A percentile compares a stretch with the other conserved stretches of the same genome.
Evolutionary conservation across 805 yeast species (phyloP).

Genomic region (Pichia heedii): DNA sequence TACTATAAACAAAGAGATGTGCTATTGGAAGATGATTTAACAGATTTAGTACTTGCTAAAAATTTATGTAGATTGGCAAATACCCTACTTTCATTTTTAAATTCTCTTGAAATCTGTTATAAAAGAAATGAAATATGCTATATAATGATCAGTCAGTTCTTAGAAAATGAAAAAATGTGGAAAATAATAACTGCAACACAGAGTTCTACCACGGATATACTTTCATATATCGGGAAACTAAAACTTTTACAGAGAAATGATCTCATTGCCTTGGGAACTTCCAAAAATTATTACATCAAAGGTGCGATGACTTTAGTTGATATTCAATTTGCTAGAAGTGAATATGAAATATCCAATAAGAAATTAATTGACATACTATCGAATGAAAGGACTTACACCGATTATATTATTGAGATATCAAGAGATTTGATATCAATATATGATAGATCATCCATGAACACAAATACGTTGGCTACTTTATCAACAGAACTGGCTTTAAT

Average conservation of each 20-base stretch:
- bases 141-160: constrained; percentile 34
- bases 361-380: constrained; percentile 21
- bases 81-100: constrained; percentile 18
- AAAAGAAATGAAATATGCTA: constrained; percentile 34
- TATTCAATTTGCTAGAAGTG: not conserved
- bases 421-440: constrained; percentile 46
- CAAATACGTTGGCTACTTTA: constrained; percentile 61
- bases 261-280: constrained; percentile 28
- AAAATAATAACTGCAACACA: constrained; percentile 16
- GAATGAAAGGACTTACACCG: constrained; percentile 29
- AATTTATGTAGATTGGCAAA: constrained; percentile 24
- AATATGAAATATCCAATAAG: constrained; percentile 11
- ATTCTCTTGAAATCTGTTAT: constrained; percentile 17
- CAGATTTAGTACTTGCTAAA: constrained; percentile 23
- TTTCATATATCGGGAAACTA: constrained; percentile 35
- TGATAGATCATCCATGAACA: constrained; percentile 38
- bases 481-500: constrained; percentile 73
- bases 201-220: constrained; percentile 11
- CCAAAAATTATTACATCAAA: constrained; percentile 22
- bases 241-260: constrained; percentile 39
- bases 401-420: constrained; percentile 44
- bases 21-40: constrained; percentile 11
- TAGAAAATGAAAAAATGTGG: constrained; percentile 16
- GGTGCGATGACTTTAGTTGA: constrained; percentile 21
- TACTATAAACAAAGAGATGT: constrained; percentile 16